These are phyloP conservation scores for Penicillium glabrum DNA, from an alignment of 2,329 filamentous ascomycete species.

Conservation along the genomic window DNA sequence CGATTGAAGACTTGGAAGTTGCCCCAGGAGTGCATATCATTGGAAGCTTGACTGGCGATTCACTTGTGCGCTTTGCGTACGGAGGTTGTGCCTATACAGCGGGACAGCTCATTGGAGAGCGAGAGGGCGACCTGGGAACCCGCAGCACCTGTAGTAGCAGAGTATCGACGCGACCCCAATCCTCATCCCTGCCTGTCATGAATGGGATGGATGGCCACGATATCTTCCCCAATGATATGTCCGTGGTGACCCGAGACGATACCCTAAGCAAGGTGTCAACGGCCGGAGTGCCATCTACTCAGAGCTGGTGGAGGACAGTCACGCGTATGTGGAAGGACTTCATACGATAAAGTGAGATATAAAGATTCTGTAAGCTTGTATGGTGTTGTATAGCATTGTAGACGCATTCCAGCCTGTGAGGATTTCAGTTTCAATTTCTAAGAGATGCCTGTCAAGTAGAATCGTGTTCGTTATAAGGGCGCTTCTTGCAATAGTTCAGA, in stretches of 20 bases:
- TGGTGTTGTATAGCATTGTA: background rate
- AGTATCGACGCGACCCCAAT: constrained; percentile 17
- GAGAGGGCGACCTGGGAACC: constrained; percentile 16
- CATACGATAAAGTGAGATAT: constrained; percentile 8
- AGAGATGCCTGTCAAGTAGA: background rate
- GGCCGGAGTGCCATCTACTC: constrained; percentile 1
- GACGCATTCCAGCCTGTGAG: background rate
- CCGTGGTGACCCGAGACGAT: constrained; percentile 14
- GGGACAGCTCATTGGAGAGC: constrained; percentile 47
- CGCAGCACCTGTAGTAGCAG: constrained; percentile 20
- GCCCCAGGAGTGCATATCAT: constrained; percentile 55
- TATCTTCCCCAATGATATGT: constrained; percentile 10
- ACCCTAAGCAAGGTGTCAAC: constrained; percentile 19
- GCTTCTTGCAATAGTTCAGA: constrained; percentile 59
- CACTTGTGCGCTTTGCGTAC: constrained; percentile 59
- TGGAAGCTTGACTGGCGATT: constrained; percentile 61
- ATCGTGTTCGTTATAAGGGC: background rate
- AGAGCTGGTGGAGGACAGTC: constrained; percentile 23
- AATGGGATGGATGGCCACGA: constrained; percentile 41
- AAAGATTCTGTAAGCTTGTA: background rate
- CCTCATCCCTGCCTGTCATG: constrained; percentile 33
- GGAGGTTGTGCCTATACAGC: constrained; percentile 60
- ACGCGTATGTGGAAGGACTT: constrained; percentile 21
- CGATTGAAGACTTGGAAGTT: constrained; percentile 54
- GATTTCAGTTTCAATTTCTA: background rate